These are phyloP conservation scores for Craterostigma plantagineum DNA, from an alignment of 257 asterid genomes.

Conservation along the genomic window DNA sequence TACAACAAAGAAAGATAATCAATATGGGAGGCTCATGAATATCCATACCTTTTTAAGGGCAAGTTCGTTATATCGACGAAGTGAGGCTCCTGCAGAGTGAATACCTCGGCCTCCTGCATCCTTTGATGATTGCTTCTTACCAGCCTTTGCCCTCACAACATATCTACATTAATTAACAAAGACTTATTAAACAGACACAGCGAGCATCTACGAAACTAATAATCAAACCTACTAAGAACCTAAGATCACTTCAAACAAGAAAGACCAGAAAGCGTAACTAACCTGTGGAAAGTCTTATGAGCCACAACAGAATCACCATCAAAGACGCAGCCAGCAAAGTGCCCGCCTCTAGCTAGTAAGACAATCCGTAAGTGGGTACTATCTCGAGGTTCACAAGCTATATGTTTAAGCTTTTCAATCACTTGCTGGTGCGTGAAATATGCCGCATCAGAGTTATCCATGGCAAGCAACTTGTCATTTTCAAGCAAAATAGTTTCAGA, in stretches of 20 bases:
- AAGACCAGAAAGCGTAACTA: conserved; percentile 13
- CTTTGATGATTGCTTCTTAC: conserved; percentile 83
- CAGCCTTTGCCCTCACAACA: conserved; percentile 96
- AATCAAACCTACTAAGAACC: too few species aligned
- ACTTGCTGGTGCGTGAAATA: conserved; percentile 37
- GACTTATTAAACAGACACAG: neutral
- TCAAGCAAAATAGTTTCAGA: conserved; percentile 35
- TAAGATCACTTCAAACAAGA: too few species aligned
- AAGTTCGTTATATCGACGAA: conserved; percentile 86
- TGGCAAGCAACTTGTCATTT: conserved; percentile 20
- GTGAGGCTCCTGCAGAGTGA: conserved; percentile 98
- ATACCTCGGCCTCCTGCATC: conserved; percentile 67
- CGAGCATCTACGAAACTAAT: too few species aligned
- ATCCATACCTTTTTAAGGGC: conserved; percentile 67
- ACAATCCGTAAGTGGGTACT: conserved; percentile 51
- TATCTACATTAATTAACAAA: too few species aligned
- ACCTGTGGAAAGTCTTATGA: conserved; percentile 96
- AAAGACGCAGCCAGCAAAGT: conserved; percentile 92
- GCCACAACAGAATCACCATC: conserved; percentile 77
- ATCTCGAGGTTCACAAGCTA: conserved; percentile 64
- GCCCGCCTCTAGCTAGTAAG: conserved; percentile 88
- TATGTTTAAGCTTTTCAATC: conserved; percentile 39
- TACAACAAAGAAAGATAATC: neutral
- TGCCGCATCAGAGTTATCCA: conserved; percentile 20
- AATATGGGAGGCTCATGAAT: neutral